Evolutionary conservation across 345 rosid species (phyloP), one percentile per base, ranked within the genome.

Genomic region (Populus davidiana): DNA sequence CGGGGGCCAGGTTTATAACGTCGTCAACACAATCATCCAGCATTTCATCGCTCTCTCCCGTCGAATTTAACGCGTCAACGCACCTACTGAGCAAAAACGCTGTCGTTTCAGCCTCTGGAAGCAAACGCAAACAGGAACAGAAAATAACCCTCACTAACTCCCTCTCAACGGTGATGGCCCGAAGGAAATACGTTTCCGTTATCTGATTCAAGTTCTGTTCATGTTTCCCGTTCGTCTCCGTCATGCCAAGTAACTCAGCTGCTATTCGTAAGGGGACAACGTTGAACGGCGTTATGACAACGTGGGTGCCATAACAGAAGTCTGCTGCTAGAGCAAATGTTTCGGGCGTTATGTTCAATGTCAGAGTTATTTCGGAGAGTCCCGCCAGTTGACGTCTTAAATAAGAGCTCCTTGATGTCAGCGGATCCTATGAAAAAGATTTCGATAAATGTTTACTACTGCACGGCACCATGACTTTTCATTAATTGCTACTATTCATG

Each of bases 91-190:
- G 59, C 0, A 91, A 62, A 69, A 69, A 82, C 76, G 89, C 91
- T 59, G 80, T 66, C 79, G 97, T 90, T 72, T 94, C 97, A 1
- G 95, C 90, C 79, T 94, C 97, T 0, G 97, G 97, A 11, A 94
- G 91, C 83, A 86, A 72, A 21, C 67, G 50, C 35, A 94, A 56
- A 70, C 97, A 85, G 11, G 95, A 86, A 6, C 91, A 87, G 82
- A 94, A 86, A 76, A 91, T 90, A 20, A 85, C 77, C 62, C 52
- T 50, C 18, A 86, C 86, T 75, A 84, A 83, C 72, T 90, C 93
- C 49, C 36, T 73, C 41, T 79, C 86, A 35, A 79, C 79, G 71
- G 85, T 52, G 35, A 89, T 83, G 44, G 85, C 81, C 43, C 84
- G 89, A 16, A 82, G 80, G 86, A 94, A 92, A 84, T 90, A 89